Base-by-base conservation (phyloP, 2,329 filamentous ascomycete species). In the Pseudopithomyces chartarum region DNA sequence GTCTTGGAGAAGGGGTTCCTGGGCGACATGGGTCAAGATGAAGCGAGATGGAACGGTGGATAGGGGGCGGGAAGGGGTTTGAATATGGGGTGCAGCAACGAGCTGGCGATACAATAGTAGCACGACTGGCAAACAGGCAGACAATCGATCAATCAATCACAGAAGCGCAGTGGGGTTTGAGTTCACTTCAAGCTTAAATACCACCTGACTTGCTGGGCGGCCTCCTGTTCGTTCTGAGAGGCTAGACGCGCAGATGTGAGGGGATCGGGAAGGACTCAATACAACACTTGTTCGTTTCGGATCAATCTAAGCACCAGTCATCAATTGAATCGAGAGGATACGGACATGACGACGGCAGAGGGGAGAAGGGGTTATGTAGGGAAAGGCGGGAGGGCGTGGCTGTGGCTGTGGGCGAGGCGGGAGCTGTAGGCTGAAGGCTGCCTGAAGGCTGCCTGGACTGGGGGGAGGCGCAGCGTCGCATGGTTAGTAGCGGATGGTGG, bases 391-490 rank as follows among this genome's bases (percentile, higher is more conserved):
- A 19, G 19, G 17, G 11, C 22, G 45, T 23, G 23, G 33, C 13
- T 50, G 15, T 5, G 26, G 26, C 26, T 47, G 33, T 46, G 32
- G 42, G 15, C 15, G 47, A 8, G 15, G 54, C 34, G 5, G 7
- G 17, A 44, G 43, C 43, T 46, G 33, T 22, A 13, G 44, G n/a
- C 44, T 47, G n/a, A 10, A 19, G 17, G 54, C 13, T 26, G 54
- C 46, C 40, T 56, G 43, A 12, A 38, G 34, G 23, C 36, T 29
- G 26, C 26, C 26, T 29, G 26, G 26, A 29, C 12, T 45, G 17
- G n/a, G 48, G 33, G n/a, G 54, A 54, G 57, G 57, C 57, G 54
- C 57, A 59, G 57, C 34, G 26, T 46, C 54, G 49, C 51, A 26
- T 44, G 26, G 26, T 59, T 43, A 51, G 38, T 54, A 56, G 56